Evolutionary conservation across 129 eudicot species (phyloP).

Genomic region (Flaveria brownii): DNA sequence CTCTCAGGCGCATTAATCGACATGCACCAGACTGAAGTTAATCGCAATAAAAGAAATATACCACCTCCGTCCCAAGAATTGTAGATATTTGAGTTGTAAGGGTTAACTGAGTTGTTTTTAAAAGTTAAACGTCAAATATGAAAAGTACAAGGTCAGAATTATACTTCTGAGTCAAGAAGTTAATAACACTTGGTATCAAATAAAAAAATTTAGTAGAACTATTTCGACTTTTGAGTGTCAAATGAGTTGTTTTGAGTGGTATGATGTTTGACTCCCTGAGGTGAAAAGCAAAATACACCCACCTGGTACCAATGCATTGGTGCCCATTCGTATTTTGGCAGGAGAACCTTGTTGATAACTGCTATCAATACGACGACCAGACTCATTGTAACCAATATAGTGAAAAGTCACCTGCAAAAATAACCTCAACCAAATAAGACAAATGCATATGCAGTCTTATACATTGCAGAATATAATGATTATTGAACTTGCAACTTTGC

Average conservation of each 20-base stretch:
- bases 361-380: slow-evolving; percentile 98
- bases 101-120: background rate
- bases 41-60: background rate
- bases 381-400: slow-evolving; percentile 91
- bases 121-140: background rate
- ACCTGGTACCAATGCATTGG: slow-evolving; percentile 97
- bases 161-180: background rate
- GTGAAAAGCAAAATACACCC: slow-evolving; percentile 14
- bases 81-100: background rate
- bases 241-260: background rate
- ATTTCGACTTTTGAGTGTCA: slow-evolving; percentile 9
- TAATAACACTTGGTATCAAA: background rate
- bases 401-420: slow-evolving; percentile 77
- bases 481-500: slow-evolving; percentile 10
- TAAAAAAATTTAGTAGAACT: background rate
- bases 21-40: background rate
- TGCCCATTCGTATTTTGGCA: slow-evolving; percentile 92
- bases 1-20: background rate
- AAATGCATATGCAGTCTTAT: slow-evolving; percentile 16
- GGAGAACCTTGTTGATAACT: slow-evolving; percentile 93
- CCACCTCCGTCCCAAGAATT: background rate
- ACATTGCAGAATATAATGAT: background rate
- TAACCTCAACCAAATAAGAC: background rate
- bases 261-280: background rate
- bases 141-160: slow-evolving; percentile 2